phyloP scores from a whole-genome alignment of 768 basidiomycete genomes.

The Collybiopsis luxurians region DNA sequence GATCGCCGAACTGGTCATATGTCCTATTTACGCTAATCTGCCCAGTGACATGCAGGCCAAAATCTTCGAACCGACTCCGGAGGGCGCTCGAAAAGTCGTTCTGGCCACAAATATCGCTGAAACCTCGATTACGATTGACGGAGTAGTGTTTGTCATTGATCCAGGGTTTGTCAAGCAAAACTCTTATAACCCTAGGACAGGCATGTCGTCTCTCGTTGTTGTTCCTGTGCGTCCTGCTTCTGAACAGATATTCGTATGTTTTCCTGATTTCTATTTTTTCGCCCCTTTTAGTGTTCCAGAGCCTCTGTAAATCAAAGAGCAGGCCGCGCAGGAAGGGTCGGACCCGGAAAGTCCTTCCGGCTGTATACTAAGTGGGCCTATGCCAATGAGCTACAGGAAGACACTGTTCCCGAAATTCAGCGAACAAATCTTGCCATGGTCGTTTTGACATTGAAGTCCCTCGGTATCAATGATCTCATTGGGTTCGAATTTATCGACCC shows the following conservation, averaged over 20 bases:
- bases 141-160: constrained; percentile 98
- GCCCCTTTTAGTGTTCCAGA: constrained; percentile 74
- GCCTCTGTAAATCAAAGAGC: constrained; percentile 98
- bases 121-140: constrained; percentile 98
- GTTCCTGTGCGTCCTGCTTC: constrained; percentile 79
- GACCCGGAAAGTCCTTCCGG: constrained; percentile 97
- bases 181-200: constrained; percentile 96
- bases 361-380: constrained; percentile 99
- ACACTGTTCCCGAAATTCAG: constrained; percentile 98
- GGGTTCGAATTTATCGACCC: constrained; percentile 99
- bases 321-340: constrained; percentile 95
- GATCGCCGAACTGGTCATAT: constrained; percentile 89
- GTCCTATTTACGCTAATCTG: constrained; percentile 98
- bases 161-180: constrained; percentile 99
- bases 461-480: constrained; percentile 98
- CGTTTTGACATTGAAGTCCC: constrained; percentile 89
- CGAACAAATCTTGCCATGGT: constrained; percentile 97
- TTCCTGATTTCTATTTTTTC: background rate
- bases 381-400: constrained; percentile 91
- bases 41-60: constrained; percentile 99
- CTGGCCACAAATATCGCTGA: constrained; percentile 99
- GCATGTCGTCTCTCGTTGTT: constrained; percentile 95
- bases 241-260: too few relatives aligned
- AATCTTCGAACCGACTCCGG: constrained; percentile 98
- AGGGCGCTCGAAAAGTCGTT: constrained; percentile 95